A percentile compares a stretch with the other conserved stretches of the same genome.
Evolutionary conservation across 2,329 filamentous ascomycete species (phyloP).

Genomic region (Penicillium capsulatum): DNA sequence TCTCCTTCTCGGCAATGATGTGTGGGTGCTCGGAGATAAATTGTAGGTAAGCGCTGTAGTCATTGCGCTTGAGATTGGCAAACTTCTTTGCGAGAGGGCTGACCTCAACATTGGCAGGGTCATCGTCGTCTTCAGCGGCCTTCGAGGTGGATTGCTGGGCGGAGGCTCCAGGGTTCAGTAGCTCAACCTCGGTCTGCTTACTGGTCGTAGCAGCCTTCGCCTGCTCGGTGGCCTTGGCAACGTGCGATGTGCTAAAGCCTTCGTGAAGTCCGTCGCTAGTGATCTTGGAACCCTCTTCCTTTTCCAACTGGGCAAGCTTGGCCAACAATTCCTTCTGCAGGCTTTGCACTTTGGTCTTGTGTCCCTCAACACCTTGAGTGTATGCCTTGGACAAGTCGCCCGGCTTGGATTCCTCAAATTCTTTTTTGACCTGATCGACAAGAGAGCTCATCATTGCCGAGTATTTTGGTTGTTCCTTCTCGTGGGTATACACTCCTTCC

Average conservation of each 20-base stretch:
- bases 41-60: slow-evolving; percentile 68
- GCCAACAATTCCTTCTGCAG: slow-evolving; percentile 70
- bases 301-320: slow-evolving; percentile 77
- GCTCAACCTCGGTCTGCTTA: slow-evolving; percentile 54
- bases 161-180: slow-evolving; percentile 64
- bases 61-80: slow-evolving; percentile 67
- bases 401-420: slow-evolving; percentile 69
- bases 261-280: slow-evolving; percentile 86
- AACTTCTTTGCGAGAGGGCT: slow-evolving; percentile 77
- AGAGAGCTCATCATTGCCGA: slow-evolving; percentile 98
- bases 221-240: slow-evolving; percentile 58
- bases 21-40: slow-evolving; percentile 76
- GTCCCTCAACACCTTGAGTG: slow-evolving; percentile 69
- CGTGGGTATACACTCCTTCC: slow-evolving; percentile 71
- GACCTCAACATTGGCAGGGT: slow-evolving; percentile 70
- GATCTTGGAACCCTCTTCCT: slow-evolving; percentile 81
- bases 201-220: slow-evolving; percentile 42
- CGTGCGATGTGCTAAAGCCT: slow-evolving; percentile 82
- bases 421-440: slow-evolving; percentile 86
- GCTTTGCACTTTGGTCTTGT: slow-evolving; percentile 71
- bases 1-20: slow-evolving; percentile 78
- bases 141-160: slow-evolving; percentile 48
- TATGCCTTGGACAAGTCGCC: slow-evolving; percentile 69
- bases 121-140: slow-evolving; percentile 52
- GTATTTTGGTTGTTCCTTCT: slow-evolving; percentile 74